Conservation (phyloP, 345 rosid species). For the Luvunga scandens region DNA sequence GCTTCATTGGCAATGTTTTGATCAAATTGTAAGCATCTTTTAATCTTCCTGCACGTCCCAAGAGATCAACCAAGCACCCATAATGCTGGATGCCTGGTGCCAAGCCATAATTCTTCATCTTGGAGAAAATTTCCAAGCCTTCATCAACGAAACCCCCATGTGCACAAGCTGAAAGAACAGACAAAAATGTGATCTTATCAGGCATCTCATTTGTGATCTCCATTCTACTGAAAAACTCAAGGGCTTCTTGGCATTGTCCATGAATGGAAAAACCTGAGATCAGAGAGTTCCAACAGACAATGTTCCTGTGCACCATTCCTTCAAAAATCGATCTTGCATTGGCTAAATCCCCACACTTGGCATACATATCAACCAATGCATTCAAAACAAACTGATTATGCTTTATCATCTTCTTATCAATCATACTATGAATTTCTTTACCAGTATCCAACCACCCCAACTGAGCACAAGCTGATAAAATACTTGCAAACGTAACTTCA, state of each 20-base stretch:
- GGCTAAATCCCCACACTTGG: slow-evolving; percentile 70
- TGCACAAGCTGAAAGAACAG: slow-evolving; percentile 65
- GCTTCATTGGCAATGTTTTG: slow-evolving; percentile 60
- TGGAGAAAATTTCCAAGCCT: slow-evolving; percentile 61
- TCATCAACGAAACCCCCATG: slow-evolving; percentile 64
- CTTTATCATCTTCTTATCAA: slow-evolving; percentile 34
- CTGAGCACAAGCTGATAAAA: slow-evolving; percentile 79
- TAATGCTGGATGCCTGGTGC: slow-evolving; percentile 53
- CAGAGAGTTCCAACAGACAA: slow-evolving; percentile 74
- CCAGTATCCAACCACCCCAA: slow-evolving; percentile 55
- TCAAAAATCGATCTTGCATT: slow-evolving; percentile 55
- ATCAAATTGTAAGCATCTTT: slow-evolving; percentile 59
- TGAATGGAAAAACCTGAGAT: slow-evolving; percentile 62
- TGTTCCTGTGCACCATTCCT: slow-evolving; percentile 38
- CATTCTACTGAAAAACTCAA: slow-evolving; percentile 57
- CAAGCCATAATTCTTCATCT: slow-evolving; percentile 46
- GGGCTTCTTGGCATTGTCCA: slow-evolving; percentile 58
- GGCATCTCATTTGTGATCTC: slow-evolving; percentile 45
- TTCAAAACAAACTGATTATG: slow-evolving; percentile 55
- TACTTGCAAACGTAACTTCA: slow-evolving; percentile 55
- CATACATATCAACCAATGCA: slow-evolving; percentile 70
- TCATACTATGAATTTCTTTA: slow-evolving; percentile 52
- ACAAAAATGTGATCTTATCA: slow-evolving; percentile 56
- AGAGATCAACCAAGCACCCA: slow-evolving; percentile 71
- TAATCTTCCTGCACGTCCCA: slow-evolving; percentile 66